Percentiles rank a stretch among this genome's conserved stretches.
phyloP scores from a whole-genome alignment of 225 moss, liverwort and hornwort genomes.

The Bryum argenteum region DNA sequence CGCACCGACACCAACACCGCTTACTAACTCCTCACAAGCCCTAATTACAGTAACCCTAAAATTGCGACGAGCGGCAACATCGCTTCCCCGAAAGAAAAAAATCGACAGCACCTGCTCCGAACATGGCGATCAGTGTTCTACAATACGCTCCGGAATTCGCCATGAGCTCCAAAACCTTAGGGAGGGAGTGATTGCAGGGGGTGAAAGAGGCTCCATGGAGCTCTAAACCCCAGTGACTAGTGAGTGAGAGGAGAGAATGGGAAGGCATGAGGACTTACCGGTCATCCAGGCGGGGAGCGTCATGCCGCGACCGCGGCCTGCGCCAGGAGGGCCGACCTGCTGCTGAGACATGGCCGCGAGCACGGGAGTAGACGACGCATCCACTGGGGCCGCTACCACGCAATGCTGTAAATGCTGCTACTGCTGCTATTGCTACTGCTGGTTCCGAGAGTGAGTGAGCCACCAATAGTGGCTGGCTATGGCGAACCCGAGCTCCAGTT shows the following conservation, averaged over 20 bases:
- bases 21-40: not conserved
- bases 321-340: slow-evolving; percentile 74
- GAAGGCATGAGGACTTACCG: slow-evolving; percentile 40
- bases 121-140: not conserved
- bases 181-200: not conserved
- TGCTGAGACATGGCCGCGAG: slow-evolving; percentile 76
- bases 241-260: not conserved
- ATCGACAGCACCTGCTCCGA: not conserved
- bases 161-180: not conserved
- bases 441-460: too few relatives aligned
- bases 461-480: slow-evolving; percentile 12
- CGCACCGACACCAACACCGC: not conserved
- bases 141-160: not conserved
- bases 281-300: slow-evolving; percentile 99
- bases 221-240: not conserved
- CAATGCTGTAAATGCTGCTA: slow-evolving; percentile 3
- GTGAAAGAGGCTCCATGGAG: not conserved
- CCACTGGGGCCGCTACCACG: slow-evolving; percentile 23
- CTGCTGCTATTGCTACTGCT: too few relatives aligned
- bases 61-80: not conserved
- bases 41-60: slow-evolving; percentile 5
- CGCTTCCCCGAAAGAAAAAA: not conserved
- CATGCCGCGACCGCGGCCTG: slow-evolving; percentile 99
- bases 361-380: slow-evolving; percentile 35
- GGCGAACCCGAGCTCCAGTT: not conserved